Evolutionary conservation across 2,329 filamentous ascomycete species (phyloP).

Genomic region (Anisogramma anomala): DNA sequence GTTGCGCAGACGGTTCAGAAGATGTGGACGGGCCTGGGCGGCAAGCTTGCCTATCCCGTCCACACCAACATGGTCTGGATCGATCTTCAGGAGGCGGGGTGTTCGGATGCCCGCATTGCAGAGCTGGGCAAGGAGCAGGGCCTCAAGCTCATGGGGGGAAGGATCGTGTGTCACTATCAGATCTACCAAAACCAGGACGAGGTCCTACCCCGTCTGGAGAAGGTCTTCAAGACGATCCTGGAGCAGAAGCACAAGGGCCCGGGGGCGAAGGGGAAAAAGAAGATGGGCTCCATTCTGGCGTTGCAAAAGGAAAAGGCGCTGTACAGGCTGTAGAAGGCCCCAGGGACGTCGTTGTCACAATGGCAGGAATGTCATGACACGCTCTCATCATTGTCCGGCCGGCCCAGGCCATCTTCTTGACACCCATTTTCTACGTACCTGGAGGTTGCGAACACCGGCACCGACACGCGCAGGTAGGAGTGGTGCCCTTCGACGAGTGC

Average conservation of each 20-base stretch:
- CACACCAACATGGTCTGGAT: conserved; percentile 94
- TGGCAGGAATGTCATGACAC: no score
- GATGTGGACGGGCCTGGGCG: conserved; percentile 59
- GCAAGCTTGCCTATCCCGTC: conserved; percentile 54
- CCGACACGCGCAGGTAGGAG: no score
- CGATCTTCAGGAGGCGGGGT: conserved; percentile 52
- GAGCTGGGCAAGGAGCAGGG: conserved; percentile 31
- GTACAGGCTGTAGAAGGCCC: background rate
- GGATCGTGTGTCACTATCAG: conserved; percentile 44
- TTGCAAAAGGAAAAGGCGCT: background rate
- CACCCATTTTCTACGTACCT: no score
- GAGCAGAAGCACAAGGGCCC: conserved; percentile 17
- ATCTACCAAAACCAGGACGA: conserved; percentile 50
- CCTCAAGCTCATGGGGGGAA: conserved; percentile 28
- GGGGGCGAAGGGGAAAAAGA: background rate
- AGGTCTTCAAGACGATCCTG: conserved; percentile 37
- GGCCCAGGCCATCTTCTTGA: no score
- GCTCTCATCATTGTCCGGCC: no score
- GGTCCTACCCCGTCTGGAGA: conserved; percentile 44
- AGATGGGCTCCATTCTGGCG: background rate
- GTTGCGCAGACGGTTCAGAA: conserved; percentile 47
- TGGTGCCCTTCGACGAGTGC: no score
- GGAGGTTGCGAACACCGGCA: no score
- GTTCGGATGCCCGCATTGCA: conserved; percentile 27
- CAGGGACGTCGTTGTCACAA: background rate